These are phyloP conservation scores for Rickenella mellea DNA, from an alignment of 768 basidiomycete genomes.

Conservation along the genomic window DNA sequence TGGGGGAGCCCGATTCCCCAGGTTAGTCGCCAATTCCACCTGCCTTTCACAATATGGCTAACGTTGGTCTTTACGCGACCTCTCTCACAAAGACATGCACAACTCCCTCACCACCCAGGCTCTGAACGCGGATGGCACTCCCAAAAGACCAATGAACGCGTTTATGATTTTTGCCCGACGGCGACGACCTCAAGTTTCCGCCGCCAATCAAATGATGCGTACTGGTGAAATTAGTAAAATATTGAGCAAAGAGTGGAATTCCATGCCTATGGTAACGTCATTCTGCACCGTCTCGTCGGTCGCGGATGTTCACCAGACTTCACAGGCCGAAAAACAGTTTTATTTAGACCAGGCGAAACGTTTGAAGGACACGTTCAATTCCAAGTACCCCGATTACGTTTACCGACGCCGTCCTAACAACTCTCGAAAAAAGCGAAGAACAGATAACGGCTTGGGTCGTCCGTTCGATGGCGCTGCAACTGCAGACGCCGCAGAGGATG, in stretches of 20 bases:
- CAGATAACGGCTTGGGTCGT: constrained; percentile 21
- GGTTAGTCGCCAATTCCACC: too few relatives aligned
- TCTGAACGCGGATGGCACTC: constrained; percentile 79
- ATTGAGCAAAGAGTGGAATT: constrained; percentile 77
- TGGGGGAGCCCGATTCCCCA: too few relatives aligned
- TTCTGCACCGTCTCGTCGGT: not conserved
- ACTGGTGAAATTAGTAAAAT: constrained; percentile 88
- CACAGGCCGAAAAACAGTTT: constrained; percentile 73
- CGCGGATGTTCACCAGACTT: not conserved
- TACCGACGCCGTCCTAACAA: constrained; percentile 85
- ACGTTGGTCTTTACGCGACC: too few relatives aligned
- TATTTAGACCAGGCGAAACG: constrained; percentile 82
- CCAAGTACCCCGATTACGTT: constrained; percentile 83
- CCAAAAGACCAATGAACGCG: constrained; percentile 87
- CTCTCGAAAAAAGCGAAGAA: constrained; percentile 54
- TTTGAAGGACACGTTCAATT: constrained; percentile 79
- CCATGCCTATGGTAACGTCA: constrained; percentile 58
- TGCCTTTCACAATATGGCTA: too few relatives aligned
- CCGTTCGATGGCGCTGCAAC: constrained; percentile 20
- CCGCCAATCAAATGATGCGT: constrained; percentile 84
- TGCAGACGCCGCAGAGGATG: constrained; percentile 25
- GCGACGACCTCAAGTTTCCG: constrained; percentile 72
- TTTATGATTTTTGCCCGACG: constrained; percentile 90
- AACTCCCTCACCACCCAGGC: constrained; percentile 62
- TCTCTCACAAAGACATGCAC: constrained; percentile 27